phyloP scores from a whole-genome alignment of 768 basidiomycete genomes.

The Rhizopogon rudus region DNA sequence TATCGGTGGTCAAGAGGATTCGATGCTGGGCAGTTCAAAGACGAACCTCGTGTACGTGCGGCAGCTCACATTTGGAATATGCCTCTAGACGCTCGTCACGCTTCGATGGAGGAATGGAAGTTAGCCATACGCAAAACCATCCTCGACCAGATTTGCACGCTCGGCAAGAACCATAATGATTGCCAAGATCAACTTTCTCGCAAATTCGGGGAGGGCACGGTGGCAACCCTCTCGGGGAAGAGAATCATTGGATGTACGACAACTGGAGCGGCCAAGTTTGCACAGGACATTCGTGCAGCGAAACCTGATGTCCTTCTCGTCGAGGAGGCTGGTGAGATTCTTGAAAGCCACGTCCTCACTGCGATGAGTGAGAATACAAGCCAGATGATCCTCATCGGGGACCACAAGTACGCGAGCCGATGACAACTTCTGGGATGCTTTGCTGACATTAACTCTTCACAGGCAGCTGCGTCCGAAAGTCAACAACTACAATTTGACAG shows the following conservation, averaged over 20 bases:
- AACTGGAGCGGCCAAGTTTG: slow-evolving; percentile 62
- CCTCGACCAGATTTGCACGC: slow-evolving; percentile 28
- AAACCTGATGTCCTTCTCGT: slow-evolving; percentile 54
- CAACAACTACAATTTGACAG: slow-evolving; percentile 57
- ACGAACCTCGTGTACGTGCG: slow-evolving; percentile 15
- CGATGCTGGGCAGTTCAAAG: slow-evolving; percentile 39
- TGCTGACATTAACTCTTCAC: neutral
- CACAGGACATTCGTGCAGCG: slow-evolving; percentile 38
- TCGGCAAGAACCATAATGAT: slow-evolving; percentile 35
- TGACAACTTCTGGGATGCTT: neutral
- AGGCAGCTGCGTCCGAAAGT: slow-evolving; percentile 75
- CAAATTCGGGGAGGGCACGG: slow-evolving; percentile 30
- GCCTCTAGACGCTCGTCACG: slow-evolving; percentile 21
- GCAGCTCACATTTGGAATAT: slow-evolving; percentile 34
- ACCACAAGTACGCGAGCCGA: slow-evolving; percentile 56
- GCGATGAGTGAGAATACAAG: slow-evolving; percentile 41
- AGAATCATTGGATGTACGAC: slow-evolving; percentile 66
- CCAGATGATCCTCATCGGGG: slow-evolving; percentile 65
- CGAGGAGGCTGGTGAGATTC: slow-evolving; percentile 70
- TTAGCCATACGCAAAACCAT: slow-evolving; percentile 29
- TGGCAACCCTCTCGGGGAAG: slow-evolving; percentile 36
- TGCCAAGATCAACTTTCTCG: slow-evolving; percentile 30
- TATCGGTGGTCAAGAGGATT: slow-evolving; percentile 40
- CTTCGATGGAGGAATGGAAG: slow-evolving; percentile 29
- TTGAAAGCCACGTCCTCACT: slow-evolving; percentile 63